phyloP scores from a whole-genome alignment of 805 yeast genomes.

The Candida namnaoensis region DNA sequence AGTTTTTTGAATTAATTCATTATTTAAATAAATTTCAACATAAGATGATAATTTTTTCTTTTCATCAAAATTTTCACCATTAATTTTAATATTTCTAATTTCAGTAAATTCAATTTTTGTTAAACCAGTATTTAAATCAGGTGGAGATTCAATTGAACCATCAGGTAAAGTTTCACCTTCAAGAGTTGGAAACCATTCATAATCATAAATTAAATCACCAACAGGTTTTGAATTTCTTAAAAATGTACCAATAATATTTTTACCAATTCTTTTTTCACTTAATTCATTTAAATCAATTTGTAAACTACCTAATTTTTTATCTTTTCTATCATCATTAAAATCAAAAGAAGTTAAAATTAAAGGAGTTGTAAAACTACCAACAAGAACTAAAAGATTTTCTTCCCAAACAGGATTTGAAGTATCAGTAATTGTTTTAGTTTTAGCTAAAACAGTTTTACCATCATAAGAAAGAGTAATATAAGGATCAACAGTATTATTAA shows the following conservation, averaged over 20 bases:
- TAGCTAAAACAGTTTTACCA: constrained; percentile 45
- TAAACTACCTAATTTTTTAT: constrained; percentile 70
- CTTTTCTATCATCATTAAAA: constrained; percentile 72
- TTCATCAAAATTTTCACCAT: constrained; percentile 1
- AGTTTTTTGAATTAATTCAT: constrained; percentile 51
- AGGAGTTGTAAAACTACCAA: constrained; percentile 77
- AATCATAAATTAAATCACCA: constrained; percentile 65
- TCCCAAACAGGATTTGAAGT: constrained; percentile 77
- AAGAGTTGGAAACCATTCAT: constrained; percentile 71
- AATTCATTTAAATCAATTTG: constrained; percentile 67
- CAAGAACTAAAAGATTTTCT: constrained; percentile 63
- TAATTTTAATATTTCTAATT: constrained; percentile 35
- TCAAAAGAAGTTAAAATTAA: constrained; percentile 64
- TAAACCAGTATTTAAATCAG: constrained; percentile 92
- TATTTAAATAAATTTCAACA: constrained; percentile 64
- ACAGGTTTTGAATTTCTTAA: constrained; percentile 77
- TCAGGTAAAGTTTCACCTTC: constrained; percentile 52
- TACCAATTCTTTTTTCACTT: constrained; percentile 40
- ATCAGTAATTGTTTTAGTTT: constrained; percentile 60
- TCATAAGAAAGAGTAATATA: constrained; percentile 67
- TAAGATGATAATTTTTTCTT: constrained; percentile 52
- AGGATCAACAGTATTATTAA: constrained; percentile 84
- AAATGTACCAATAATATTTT: constrained; percentile 44
- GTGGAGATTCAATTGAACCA: constrained; percentile 79
- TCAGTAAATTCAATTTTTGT: constrained; percentile 57